Evolutionary conservation across 2,329 filamentous ascomycete species (phyloP).

Genomic region (Venturia pyrina): DNA sequence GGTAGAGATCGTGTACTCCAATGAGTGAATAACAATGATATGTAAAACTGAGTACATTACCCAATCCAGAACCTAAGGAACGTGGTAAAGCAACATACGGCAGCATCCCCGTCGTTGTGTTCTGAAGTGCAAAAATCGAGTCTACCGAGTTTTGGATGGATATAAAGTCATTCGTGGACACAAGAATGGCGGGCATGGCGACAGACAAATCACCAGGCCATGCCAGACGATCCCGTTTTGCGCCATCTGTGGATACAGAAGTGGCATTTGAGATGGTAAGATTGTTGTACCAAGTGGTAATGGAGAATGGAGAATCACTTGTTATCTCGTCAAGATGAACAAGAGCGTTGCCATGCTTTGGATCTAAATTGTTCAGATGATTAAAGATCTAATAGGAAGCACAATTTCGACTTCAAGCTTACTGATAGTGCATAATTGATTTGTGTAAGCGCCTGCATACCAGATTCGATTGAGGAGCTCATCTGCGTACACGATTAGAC

Average conservation of each 20-base stretch:
- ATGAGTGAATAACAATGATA: slow-evolving; percentile 45
- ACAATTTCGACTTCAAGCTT: background rate
- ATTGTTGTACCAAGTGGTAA: slow-evolving; percentile 32
- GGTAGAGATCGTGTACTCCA: slow-evolving; percentile 35
- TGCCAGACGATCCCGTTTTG: slow-evolving; percentile 49
- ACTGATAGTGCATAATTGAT: slow-evolving; percentile 28
- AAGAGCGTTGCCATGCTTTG: slow-evolving; percentile 26
- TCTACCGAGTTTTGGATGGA: slow-evolving; percentile 41
- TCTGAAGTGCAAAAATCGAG: slow-evolving; percentile 37
- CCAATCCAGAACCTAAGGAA: slow-evolving; percentile 31
- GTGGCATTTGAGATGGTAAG: slow-evolving; percentile 30
- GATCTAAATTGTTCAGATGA: slow-evolving; percentile 15
- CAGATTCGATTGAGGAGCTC: slow-evolving; percentile 34
- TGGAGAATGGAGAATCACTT: slow-evolving; percentile 18
- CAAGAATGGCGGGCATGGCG: slow-evolving; percentile 43
- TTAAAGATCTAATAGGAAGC: background rate
- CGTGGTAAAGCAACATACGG: slow-evolving; percentile 36
- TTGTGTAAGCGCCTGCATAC: slow-evolving; percentile 33
- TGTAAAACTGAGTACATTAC: slow-evolving; percentile 22
- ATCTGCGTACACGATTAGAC: slow-evolving; percentile 19
- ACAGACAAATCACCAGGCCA: slow-evolving; percentile 53
- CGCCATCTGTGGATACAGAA: slow-evolving; percentile 39
- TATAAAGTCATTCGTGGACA: slow-evolving; percentile 44
- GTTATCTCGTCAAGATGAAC: slow-evolving; percentile 24
- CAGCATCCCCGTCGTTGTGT: slow-evolving; percentile 31